phyloP scores from a whole-genome alignment of 2,329 filamentous ascomycete species.

The Ophiosphaerella herpotricha region DNA sequence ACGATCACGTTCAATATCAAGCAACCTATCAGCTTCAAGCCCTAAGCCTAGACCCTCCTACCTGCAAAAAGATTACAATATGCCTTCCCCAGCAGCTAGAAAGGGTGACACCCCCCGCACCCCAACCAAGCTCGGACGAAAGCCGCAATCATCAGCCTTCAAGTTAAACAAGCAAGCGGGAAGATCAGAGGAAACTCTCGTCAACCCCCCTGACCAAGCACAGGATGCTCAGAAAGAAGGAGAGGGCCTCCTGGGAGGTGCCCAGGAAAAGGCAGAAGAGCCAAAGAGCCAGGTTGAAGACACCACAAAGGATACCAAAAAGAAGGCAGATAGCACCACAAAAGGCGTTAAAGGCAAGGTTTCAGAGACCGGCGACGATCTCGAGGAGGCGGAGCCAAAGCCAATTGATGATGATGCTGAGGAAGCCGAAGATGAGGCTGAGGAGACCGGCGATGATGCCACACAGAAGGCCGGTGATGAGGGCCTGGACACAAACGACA shows the following conservation, averaged over 20 bases:
- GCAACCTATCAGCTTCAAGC: slow-evolving; percentile 39
- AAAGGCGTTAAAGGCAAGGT: slow-evolving; percentile 53
- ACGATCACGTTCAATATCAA: slow-evolving; percentile 48
- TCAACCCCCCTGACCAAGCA: slow-evolving; percentile 43
- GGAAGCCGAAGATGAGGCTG: slow-evolving; percentile 23
- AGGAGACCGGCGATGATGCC: slow-evolving; percentile 43
- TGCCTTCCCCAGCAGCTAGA: slow-evolving; percentile 58
- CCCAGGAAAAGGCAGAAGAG: slow-evolving; percentile 39
- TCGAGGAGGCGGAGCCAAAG: slow-evolving; percentile 53
- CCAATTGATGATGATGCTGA: slow-evolving; percentile 51
- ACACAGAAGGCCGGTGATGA: slow-evolving; percentile 54
- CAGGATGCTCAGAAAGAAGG: slow-evolving; percentile 9
- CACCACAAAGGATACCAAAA: slow-evolving; percentile 46
- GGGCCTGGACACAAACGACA: slow-evolving; percentile 41
- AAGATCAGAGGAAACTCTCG: slow-evolving; percentile 42
- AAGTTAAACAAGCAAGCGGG: slow-evolving; percentile 48
- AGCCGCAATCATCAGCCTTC: slow-evolving; percentile 47
- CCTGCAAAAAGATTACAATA: slow-evolving; percentile 41
- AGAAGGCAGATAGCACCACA: slow-evolving; percentile 40
- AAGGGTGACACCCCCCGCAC: slow-evolving; percentile 56
- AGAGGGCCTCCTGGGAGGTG: slow-evolving; percentile 16
- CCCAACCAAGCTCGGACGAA: slow-evolving; percentile 56
- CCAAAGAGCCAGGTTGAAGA: slow-evolving; percentile 44
- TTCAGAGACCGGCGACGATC: slow-evolving; percentile 51
- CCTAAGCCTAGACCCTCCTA: slow-evolving; percentile 38